phyloP scores from a whole-genome alignment of 495 filamentous ascomycete genomes.

The Aspergillus indologenus region DNA sequence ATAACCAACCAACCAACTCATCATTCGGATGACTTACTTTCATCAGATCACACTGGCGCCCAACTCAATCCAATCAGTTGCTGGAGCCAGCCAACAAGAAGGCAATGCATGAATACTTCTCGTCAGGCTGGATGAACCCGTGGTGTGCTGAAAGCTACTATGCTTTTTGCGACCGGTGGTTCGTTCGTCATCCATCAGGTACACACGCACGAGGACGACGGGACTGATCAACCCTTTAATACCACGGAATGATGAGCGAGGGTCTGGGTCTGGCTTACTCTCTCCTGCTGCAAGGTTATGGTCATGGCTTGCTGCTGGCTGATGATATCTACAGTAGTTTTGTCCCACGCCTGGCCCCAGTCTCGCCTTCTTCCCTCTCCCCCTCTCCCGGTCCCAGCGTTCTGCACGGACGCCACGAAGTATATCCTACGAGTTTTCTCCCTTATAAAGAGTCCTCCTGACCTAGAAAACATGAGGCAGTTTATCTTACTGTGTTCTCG shows the following conservation, averaged over 20 bases:
- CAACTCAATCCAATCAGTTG: neutral
- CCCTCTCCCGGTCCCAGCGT: neutral
- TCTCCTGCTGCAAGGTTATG: constrained; percentile 4
- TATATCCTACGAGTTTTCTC: neutral
- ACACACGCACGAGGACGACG: neutral
- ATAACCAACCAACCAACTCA: constrained; percentile 8
- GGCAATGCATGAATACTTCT: neutral
- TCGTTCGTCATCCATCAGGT: constrained; percentile 1
- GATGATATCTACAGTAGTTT: constrained; percentile 2
- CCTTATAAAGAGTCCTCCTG: neutral
- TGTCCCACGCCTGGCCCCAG: neutral
- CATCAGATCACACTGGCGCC: constrained; percentile 5
- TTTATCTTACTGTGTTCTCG: neutral
- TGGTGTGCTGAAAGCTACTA: neutral
- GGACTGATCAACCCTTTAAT: neutral
- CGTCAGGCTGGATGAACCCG: neutral
- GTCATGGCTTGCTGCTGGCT: constrained; percentile 3
- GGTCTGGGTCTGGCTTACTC: neutral
- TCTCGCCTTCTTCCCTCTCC: neutral
- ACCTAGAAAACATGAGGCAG: neutral
- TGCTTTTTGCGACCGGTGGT: constrained; percentile 2
- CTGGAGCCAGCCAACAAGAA: constrained; percentile 1
- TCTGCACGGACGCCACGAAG: neutral
- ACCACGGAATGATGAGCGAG: neutral
- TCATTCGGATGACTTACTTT: neutral